Conservation (phyloP, 768 basidiomycete species). For the Leccinum imitatum region DNA sequence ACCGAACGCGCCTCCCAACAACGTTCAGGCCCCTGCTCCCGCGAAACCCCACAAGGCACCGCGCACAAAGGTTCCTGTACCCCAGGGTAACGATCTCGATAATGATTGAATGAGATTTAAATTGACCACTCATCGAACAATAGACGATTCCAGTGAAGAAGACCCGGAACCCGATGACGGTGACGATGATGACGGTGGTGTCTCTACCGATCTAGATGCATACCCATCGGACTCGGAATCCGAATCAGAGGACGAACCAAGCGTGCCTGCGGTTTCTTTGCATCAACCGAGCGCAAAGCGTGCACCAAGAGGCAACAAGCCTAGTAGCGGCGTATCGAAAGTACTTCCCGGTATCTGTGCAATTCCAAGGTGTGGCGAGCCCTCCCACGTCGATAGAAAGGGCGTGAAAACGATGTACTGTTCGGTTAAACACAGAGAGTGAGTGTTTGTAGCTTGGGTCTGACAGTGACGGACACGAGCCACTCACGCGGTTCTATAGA, state of each 20-base stretch:
- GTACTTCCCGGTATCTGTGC: constrained; percentile 43
- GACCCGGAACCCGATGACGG: constrained; percentile 26
- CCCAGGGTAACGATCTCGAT: constrained; percentile 23
- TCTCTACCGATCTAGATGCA: constrained; percentile 31
- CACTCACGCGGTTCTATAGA: constrained; percentile 34
- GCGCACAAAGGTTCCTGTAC: constrained; percentile 11
- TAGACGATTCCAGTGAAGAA: constrained; percentile 29
- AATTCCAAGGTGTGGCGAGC: constrained; percentile 57
- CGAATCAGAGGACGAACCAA: constrained; percentile 25
- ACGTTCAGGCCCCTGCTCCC: neutral
- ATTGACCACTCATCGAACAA: constrained; percentile 9
- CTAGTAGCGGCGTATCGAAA: constrained; percentile 3
- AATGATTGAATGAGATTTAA: constrained; percentile 8
- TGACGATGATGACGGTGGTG: constrained; percentile 18
- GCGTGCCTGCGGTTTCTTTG: constrained; percentile 9
- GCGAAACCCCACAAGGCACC: constrained; percentile 17
- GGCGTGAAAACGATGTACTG: constrained; percentile 56
- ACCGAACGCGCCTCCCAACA: constrained; percentile 12
- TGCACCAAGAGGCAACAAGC: constrained; percentile 14
- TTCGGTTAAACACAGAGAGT: constrained; percentile 63
- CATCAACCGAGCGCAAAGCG: constrained; percentile 10
- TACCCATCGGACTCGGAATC: constrained; percentile 32
- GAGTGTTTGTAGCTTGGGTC: constrained; percentile 28
- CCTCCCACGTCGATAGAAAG: constrained; percentile 53
- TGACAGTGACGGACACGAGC: neutral